A percentile compares a stretch with the other conserved stretches of the same genome.
Evolutionary conservation across 1,284 basidiomycete species (phyloP).

Genomic region (Ceratobasidium sp.): DNA sequence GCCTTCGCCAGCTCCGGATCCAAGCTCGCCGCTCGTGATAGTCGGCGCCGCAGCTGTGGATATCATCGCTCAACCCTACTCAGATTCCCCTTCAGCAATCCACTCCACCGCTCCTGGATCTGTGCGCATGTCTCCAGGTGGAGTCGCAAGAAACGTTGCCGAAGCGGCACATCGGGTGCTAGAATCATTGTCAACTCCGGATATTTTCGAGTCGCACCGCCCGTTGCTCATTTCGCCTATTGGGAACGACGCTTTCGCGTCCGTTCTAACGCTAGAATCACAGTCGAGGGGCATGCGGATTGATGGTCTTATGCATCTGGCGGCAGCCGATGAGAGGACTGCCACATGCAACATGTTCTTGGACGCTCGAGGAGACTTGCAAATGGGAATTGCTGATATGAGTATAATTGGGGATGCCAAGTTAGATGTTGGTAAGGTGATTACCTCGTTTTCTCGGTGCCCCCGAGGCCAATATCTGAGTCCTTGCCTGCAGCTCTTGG

Average conservation of each 20-base stretch:
- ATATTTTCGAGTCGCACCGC: conserved; percentile 47
- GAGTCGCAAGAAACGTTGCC: conserved; percentile 93
- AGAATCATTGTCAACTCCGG: background rate
- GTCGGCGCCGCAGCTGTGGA: conserved; percentile 88
- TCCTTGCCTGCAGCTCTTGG: conserved; percentile 46
- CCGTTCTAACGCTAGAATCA: conserved; percentile 66
- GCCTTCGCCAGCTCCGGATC: background rate
- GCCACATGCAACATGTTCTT: conserved; percentile 88
- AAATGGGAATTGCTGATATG: conserved; percentile 93
- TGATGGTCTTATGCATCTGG: conserved; percentile 70
- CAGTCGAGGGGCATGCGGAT: conserved; percentile 72
- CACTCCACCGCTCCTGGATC: conserved; percentile 83
- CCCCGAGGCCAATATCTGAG: background rate
- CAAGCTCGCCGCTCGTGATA: conserved; percentile 60
- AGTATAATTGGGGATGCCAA: conserved; percentile 61
- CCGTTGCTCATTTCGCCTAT: conserved; percentile 66
- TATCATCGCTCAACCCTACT: conserved; percentile 66
- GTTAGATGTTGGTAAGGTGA: conserved; percentile 60
- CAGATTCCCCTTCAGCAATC: conserved; percentile 50
- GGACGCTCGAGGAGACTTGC: conserved; percentile 72
- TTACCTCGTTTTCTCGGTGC: conserved; percentile 43
- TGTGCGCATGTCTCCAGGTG: conserved; percentile 79
- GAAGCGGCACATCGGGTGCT: conserved; percentile 74
- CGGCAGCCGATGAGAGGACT: conserved; percentile 56
- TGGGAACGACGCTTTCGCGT: conserved; percentile 73